Conservation (phyloP, 1,284 basidiomycete species). For the Ustilago shanxiensis region DNA sequence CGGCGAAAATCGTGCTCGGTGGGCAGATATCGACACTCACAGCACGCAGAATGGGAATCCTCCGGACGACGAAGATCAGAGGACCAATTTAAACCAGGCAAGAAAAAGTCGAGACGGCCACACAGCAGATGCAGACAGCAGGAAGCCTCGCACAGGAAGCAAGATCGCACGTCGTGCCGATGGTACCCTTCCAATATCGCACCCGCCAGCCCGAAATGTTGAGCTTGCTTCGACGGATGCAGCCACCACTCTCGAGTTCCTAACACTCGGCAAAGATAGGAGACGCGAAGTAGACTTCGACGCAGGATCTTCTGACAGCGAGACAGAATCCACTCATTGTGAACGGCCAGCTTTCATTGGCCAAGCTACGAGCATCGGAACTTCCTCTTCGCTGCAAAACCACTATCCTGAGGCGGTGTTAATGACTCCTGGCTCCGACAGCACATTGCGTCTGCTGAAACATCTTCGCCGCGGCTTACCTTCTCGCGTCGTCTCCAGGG, state of each 20-base stretch:
- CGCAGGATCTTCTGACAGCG: constrained; percentile 36
- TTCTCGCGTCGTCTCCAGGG: constrained; percentile 25
- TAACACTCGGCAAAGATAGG: constrained; percentile 46
- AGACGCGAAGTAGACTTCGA: constrained; percentile 40
- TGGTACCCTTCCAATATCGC: constrained; percentile 4
- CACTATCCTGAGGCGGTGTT: constrained; percentile 1
- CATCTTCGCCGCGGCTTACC: constrained; percentile 41
- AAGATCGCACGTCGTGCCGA: not conserved
- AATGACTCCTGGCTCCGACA: constrained; percentile 5
- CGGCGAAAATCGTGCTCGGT: constrained; percentile 30
- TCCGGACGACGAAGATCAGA: not conserved
- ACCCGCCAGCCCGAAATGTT: constrained; percentile 29
- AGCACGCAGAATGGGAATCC: not conserved
- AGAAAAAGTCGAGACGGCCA: not conserved
- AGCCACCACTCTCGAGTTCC: constrained; percentile 48
- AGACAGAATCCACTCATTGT: constrained; percentile 13
- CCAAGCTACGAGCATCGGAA: not conserved
- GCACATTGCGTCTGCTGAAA: constrained; percentile 37
- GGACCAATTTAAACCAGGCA: not conserved
- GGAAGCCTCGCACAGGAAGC: not conserved
- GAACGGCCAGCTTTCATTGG: not conserved
- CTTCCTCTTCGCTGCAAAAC: constrained; percentile 6
- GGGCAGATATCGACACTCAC: constrained; percentile 9
- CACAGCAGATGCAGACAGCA: not conserved
- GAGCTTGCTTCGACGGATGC: constrained; percentile 47